These are phyloP conservation scores for Phialemoniopsis sp. DNA, from an alignment of 2,329 filamentous ascomycete genomes.

Conservation along the genomic window DNA sequence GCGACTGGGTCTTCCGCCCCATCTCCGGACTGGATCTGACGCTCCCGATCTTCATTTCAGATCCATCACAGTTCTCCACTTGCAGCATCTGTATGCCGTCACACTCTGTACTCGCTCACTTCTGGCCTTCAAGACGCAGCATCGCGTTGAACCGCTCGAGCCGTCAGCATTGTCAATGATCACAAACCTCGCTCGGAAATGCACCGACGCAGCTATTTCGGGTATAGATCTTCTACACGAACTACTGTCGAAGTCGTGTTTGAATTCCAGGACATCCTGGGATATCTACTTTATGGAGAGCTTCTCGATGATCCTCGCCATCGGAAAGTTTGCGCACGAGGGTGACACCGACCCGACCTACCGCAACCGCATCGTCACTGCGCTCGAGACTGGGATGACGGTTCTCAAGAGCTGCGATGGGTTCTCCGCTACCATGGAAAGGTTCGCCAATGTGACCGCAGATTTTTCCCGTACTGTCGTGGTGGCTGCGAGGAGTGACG, in stretches of 20 bases:
- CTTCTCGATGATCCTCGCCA: conserved; percentile 10
- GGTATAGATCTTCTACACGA: conserved; percentile 7
- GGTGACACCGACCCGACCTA: neutral
- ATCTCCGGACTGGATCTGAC: conserved; percentile 10
- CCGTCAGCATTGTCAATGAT: neutral
- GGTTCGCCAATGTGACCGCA: conserved; percentile 9
- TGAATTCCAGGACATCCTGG: conserved; percentile 13
- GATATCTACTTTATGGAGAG: conserved; percentile 13
- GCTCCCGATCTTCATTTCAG: conserved; percentile 13
- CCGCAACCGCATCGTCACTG: neutral
- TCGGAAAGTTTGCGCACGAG: conserved; percentile 9
- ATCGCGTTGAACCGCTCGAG: neutral
- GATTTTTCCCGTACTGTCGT: conserved; percentile 9
- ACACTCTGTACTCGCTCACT: conserved; percentile 20
- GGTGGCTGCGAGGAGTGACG: too few species aligned
- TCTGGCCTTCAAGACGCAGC: conserved; percentile 9
- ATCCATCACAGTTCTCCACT: conserved; percentile 16
- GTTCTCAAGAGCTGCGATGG: conserved; percentile 9
- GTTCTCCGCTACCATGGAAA: conserved; percentile 12
- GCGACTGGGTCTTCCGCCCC: too few species aligned
- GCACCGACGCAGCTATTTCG: conserved; percentile 9
- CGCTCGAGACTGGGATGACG: conserved; percentile 3
- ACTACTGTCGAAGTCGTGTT: conserved; percentile 7
- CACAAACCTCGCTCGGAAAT: conserved; percentile 2
- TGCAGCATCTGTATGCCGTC: conserved; percentile 19